Evolutionary conservation across 108 stramenopile species (phyloP).

Genomic region (Schizochytrium sp.): DNA sequence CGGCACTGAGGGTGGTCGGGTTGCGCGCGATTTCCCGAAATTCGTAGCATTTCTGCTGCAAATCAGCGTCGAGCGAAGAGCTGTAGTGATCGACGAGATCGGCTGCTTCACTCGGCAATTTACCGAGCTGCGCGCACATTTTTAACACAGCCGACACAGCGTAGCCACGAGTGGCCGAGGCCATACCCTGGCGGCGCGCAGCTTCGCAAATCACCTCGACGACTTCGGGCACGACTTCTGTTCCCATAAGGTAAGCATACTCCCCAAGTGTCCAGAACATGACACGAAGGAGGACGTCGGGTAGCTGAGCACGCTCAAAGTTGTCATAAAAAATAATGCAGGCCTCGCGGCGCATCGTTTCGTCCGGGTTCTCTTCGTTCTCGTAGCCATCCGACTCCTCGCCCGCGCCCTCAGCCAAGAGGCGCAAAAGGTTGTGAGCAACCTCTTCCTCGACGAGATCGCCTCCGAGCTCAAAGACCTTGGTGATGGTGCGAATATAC

Average conservation of each 20-base stretch:
- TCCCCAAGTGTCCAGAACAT: conserved; percentile 97
- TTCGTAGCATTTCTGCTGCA: conserved; percentile 84
- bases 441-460: conserved; percentile 80
- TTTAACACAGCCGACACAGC: conserved; percentile 81
- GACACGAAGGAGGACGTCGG: conserved; percentile 73
- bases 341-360: conserved; percentile 73
- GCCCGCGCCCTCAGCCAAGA: conserved; percentile 91
- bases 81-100: conserved; percentile 74
- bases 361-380: conserved; percentile 58
- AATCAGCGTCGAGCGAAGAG: conserved; percentile 68
- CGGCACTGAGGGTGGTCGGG: conserved; percentile 56
- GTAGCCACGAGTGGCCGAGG: conserved; percentile 60
- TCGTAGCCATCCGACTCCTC: conserved; percentile 72
- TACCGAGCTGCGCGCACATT: conserved; percentile 81
- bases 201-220: conserved; percentile 59
- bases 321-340: conserved; percentile 75
- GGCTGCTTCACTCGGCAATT: conserved; percentile 69
- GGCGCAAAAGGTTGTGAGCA: conserved; percentile 82
- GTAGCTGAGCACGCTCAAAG: conserved; percentile 59
- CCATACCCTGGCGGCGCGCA: conserved; percentile 34
- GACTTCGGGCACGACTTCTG: conserved; percentile 56
- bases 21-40: conserved; percentile 65
- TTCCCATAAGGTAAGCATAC: conserved; percentile 78
- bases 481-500: conserved; percentile 70
- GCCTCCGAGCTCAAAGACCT: conserved; percentile 81